Conservation (phyloP, 1,139 yeast genomes). For the Taphrina wiesneri region DNA sequence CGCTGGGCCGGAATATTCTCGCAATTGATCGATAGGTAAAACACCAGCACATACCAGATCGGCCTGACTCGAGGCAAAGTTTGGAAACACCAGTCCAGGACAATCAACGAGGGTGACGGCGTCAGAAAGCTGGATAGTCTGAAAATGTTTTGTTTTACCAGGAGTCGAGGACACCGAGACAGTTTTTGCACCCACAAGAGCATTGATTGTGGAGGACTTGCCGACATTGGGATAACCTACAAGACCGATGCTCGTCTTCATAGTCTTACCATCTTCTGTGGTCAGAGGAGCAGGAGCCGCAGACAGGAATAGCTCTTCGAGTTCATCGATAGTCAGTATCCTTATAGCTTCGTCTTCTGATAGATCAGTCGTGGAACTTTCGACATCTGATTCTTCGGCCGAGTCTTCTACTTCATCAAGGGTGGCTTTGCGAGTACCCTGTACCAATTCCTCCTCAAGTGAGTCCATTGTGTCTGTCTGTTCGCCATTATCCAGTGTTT, state of each 20-base stretch:
- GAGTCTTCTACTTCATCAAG: background rate
- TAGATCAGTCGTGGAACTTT: background rate
- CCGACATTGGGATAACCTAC: conserved; percentile 95
- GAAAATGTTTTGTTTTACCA: conserved; percentile 98
- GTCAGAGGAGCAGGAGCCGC: conserved; percentile 67
- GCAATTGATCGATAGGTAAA: conserved; percentile 91
- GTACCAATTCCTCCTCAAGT: conserved; percentile 1
- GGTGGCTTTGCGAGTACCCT: background rate
- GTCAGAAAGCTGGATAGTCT: conserved; percentile 83
- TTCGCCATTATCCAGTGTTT: background rate
- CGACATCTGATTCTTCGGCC: background rate
- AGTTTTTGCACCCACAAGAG: conserved; percentile 90
- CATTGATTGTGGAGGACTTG: conserved; percentile 93
- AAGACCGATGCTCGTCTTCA: conserved; percentile 65
- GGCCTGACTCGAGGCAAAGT: conserved; percentile 93
- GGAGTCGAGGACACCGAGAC: conserved; percentile 98
- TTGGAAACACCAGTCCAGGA: conserved; percentile 98
- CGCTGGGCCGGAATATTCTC: conserved; percentile 91
- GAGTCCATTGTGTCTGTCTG: too few species aligned
- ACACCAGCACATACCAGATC: conserved; percentile 98
- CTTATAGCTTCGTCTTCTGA: conserved; percentile 41
- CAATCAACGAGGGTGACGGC: conserved; percentile 91
- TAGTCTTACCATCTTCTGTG: conserved; percentile 52
- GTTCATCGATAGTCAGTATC: conserved; percentile 77
- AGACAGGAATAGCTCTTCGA: conserved; percentile 75